phyloP scores from a whole-genome alignment of 805 yeast species.

The Candida orba region DNA sequence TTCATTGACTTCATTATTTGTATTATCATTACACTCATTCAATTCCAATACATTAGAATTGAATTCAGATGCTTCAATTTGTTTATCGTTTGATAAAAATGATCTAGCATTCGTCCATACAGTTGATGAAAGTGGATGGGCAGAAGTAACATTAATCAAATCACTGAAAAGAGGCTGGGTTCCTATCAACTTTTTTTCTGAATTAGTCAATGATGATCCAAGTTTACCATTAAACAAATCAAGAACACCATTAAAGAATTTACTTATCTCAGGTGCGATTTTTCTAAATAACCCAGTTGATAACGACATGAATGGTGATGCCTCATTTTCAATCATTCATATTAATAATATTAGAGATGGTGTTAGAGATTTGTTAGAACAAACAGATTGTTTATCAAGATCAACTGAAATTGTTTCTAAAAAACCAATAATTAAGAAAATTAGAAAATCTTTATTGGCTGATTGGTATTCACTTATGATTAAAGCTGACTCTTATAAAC shows the following conservation, averaged over 20 bases:
- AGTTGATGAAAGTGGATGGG: constrained; percentile 81
- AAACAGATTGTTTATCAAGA: constrained; percentile 69
- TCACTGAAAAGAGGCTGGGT: constrained; percentile 73
- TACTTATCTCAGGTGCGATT: constrained; percentile 57
- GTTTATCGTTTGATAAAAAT: constrained; percentile 61
- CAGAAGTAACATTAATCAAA: constrained; percentile 68
- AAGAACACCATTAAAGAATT: constrained; percentile 45
- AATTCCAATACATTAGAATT: constrained; percentile 53
- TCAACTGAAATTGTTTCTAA: constrained; percentile 62
- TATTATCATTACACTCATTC: constrained; percentile 52
- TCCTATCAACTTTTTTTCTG: constrained; percentile 71
- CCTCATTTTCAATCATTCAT: constrained; percentile 17
- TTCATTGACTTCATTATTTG: constrained; percentile 47
- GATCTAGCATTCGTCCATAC: constrained; percentile 75
- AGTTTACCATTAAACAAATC: constrained; percentile 14
- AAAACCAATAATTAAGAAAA: constrained; percentile 51
- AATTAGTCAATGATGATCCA: constrained; percentile 27
- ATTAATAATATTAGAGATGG: constrained; percentile 70
- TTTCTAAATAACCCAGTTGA: constrained; percentile 60
- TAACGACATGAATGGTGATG: constrained; percentile 25
- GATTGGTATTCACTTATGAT: constrained; percentile 78
- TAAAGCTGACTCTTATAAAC: constrained; percentile 67
- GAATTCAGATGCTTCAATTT: constrained; percentile 60
- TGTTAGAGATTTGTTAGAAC: constrained; percentile 53
- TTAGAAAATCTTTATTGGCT: constrained; percentile 62